Evolutionary conservation across 305 asterid species (phyloP).

Genomic region (Rubia tinctorum): DNA sequence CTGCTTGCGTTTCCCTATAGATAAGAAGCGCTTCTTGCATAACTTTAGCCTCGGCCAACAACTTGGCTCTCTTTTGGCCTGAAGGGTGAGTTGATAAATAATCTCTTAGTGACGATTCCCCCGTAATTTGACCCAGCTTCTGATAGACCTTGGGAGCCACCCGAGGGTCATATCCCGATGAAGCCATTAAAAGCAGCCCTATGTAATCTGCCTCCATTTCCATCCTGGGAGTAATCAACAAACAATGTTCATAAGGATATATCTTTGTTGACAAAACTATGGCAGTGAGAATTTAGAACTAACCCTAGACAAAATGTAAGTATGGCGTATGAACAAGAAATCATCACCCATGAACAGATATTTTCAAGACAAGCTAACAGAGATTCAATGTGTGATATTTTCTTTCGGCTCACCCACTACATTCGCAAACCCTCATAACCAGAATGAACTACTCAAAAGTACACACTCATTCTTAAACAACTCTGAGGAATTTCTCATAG

Average conservation of each 20-base stretch:
- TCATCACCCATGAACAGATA: neutral
- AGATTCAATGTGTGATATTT: neutral
- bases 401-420: neutral
- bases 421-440: neutral
- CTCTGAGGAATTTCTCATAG: no score
- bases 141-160: slow-evolving; percentile 74
- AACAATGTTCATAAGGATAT: neutral
- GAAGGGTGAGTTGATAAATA: slow-evolving; percentile 97
- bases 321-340: neutral
- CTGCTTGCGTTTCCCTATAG: slow-evolving; percentile 56
- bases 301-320: neutral
- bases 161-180: slow-evolving; percentile 80
- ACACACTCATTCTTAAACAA: neutral
- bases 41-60: slow-evolving; percentile 71
- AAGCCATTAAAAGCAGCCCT: slow-evolving; percentile 60
- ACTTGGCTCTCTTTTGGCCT: slow-evolving; percentile 75
- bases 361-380: neutral
- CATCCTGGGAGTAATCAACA: slow-evolving; percentile 46
- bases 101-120: slow-evolving; percentile 55
- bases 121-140: slow-evolving; percentile 63
- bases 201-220: slow-evolving; percentile 98
- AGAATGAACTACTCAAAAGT: neutral
- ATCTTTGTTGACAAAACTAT: neutral
- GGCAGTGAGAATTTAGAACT: neutral
- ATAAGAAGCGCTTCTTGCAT: slow-evolving; percentile 87